These are phyloP conservation scores for Sesbania bispinosa DNA, from an alignment of 306 rosid genomes.

Conservation along the genomic window DNA sequence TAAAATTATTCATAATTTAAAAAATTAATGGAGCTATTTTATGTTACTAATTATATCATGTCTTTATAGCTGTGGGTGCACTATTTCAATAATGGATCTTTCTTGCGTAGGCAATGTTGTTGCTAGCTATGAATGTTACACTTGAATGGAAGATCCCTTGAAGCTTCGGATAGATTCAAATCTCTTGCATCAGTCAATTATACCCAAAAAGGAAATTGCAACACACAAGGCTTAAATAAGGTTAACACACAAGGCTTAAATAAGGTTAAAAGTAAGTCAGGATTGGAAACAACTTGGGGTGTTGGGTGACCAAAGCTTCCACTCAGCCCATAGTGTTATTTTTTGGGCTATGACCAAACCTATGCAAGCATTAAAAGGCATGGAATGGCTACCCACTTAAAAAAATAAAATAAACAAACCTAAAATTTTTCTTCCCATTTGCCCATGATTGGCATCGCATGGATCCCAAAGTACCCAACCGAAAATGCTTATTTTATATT, in stretches of 20 bases:
- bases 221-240: too few relatives aligned
- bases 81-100: not conserved
- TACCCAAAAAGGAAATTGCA: not conserved
- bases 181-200: constrained; percentile 6
- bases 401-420: not conserved
- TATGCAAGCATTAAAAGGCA: not conserved
- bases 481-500: constrained; percentile 1
- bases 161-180: not conserved
- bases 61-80: not conserved
- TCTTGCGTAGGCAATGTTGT: not conserved
- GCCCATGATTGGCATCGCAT: constrained; percentile 46
- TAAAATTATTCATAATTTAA: too few relatives aligned
- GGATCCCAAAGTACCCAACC: constrained; percentile 3
- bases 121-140: too few relatives aligned
- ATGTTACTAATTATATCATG: not conserved
- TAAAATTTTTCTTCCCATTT: constrained; percentile 17
- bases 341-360: not conserved
- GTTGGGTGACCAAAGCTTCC: not conserved
- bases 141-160: not conserved
- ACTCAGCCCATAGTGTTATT: not conserved
- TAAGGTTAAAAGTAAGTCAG: not conserved
- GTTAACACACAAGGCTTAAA: constrained; percentile 3
- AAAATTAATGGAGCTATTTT: not conserved
- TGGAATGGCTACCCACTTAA: not conserved
- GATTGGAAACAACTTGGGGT: not conserved